Evolutionary conservation across 2,329 filamentous ascomycete species (phyloP).

Genomic region (Dactylellina cionopaga): DNA sequence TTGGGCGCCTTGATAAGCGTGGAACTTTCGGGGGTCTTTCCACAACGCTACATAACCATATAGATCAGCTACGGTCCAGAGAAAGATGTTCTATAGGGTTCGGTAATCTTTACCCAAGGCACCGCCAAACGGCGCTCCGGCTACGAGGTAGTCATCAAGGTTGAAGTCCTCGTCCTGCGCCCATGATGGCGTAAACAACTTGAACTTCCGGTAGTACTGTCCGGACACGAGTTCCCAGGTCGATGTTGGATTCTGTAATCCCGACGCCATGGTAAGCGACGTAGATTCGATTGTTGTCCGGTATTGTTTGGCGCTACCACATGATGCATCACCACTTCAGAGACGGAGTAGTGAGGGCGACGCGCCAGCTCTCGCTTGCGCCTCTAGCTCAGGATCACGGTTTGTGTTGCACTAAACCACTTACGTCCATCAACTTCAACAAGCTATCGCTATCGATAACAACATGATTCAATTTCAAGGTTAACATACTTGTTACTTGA

Average conservation of each 20-base stretch:
- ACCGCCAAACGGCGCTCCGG: conserved; percentile 90
- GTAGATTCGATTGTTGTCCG: conserved; percentile 24
- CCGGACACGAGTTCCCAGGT: conserved; percentile 95
- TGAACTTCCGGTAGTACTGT: conserved; percentile 92
- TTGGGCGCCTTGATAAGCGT: conserved; percentile 76
- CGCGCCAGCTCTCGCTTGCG: conserved; percentile 36
- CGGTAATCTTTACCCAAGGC: conserved; percentile 77
- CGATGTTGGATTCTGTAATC: conserved; percentile 68
- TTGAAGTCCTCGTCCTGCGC: conserved; percentile 80
- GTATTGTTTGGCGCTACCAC: conserved; percentile 40
- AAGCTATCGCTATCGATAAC: not conserved
- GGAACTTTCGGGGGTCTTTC: conserved; percentile 85
- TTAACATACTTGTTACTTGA: too few relatives aligned
- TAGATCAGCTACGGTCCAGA: conserved; percentile 11
- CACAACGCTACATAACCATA: conserved; percentile 73
- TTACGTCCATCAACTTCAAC: conserved; percentile 4
- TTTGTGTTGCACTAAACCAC: conserved; percentile 46
- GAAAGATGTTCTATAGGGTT: not conserved
- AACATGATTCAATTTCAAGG: too few relatives aligned
- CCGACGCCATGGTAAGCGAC: conserved; percentile 53
- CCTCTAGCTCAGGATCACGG: conserved; percentile 10
- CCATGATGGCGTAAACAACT: conserved; percentile 92
- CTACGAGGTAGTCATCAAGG: conserved; percentile 91
- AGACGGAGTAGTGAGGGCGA: conserved; percentile 27
- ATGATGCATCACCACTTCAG: conserved; percentile 33